phyloP scores from a whole-genome alignment of 805 yeast genomes.

The Sporopachydermia quercuum region DNA sequence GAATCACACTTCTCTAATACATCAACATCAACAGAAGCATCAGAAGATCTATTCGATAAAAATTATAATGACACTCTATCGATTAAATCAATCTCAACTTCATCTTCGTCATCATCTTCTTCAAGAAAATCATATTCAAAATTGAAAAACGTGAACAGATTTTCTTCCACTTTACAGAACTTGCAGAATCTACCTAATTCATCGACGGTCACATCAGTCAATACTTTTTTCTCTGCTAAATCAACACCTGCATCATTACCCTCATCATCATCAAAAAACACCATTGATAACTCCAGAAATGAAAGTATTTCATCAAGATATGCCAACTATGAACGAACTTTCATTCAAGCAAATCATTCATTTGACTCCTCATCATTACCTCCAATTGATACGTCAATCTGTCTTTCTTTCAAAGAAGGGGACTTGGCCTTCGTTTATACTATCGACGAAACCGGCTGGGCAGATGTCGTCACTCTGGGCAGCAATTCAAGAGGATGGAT shows the following conservation, averaged over 20 bases:
- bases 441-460: constrained; percentile 77
- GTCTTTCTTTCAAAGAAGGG: constrained; percentile 53
- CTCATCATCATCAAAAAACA: too few species aligned
- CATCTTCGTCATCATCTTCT: neutral
- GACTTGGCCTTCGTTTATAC: constrained; percentile 69
- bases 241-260: neutral
- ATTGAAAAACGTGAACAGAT: neutral
- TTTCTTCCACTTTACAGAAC: neutral
- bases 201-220: too few species aligned
- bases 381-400: constrained; percentile 42
- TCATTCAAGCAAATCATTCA: neutral
- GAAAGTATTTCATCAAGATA: too few species aligned
- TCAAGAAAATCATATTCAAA: neutral
- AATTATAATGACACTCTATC: neutral
- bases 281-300: too few species aligned
- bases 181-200: too few species aligned
- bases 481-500: constrained; percentile 67
- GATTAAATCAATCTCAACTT: neutral
- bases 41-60: neutral
- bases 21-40: neutral
- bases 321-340: too few species aligned
- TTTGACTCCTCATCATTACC: neutral
- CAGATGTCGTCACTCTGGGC: constrained; percentile 61
- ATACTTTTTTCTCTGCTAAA: too few species aligned
- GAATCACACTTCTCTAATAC: neutral